phyloP scores from a whole-genome alignment of 2,329 filamentous ascomycete species.

The Ustulina deusta region DNA sequence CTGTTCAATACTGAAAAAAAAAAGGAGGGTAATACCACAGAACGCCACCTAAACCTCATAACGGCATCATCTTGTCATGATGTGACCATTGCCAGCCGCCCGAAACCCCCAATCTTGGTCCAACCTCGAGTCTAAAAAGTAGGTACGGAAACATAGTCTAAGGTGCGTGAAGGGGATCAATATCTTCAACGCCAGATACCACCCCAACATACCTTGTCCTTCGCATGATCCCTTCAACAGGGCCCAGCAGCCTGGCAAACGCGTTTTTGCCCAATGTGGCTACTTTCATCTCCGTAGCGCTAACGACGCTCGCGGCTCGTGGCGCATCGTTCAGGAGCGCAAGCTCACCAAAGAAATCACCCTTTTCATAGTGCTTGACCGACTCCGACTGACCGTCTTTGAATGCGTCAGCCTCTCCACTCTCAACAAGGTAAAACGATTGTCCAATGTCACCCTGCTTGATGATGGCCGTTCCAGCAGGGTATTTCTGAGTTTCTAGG shows the following conservation, averaged over 20 bases:
- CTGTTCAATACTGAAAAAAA: conserved; percentile 40
- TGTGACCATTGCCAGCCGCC: conserved; percentile 30
- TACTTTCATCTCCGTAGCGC: conserved; percentile 89
- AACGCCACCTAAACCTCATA: conserved; percentile 45
- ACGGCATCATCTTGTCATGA: conserved; percentile 30
- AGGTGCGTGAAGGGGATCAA: conserved; percentile 70
- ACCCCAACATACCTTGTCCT: conserved; percentile 74
- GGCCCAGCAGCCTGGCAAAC: conserved; percentile 92
- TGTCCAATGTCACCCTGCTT: conserved; percentile 90
- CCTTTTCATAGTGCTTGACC: conserved; percentile 86
- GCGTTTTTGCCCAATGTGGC: conserved; percentile 92
- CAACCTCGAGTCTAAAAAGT: conserved; percentile 33
- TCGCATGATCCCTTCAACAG: conserved; percentile 94
- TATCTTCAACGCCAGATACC: conserved; percentile 72
- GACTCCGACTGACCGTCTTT: conserved; percentile 77
- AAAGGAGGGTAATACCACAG: conserved; percentile 46
- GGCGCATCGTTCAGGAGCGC: conserved; percentile 94
- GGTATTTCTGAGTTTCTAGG: conserved; percentile 88
- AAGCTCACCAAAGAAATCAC: conserved; percentile 97
- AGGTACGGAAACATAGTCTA: conserved; percentile 37
- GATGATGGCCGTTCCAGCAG: conserved; percentile 85
- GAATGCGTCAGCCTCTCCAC: conserved; percentile 86
- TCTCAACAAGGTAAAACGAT: conserved; percentile 91
- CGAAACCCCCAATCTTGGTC: conserved; percentile 29
- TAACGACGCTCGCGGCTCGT: conserved; percentile 88